These are phyloP conservation scores for Zymoseptoria brevis DNA, from an alignment of 2,329 filamentous ascomycete genomes.

Conservation along the genomic window DNA sequence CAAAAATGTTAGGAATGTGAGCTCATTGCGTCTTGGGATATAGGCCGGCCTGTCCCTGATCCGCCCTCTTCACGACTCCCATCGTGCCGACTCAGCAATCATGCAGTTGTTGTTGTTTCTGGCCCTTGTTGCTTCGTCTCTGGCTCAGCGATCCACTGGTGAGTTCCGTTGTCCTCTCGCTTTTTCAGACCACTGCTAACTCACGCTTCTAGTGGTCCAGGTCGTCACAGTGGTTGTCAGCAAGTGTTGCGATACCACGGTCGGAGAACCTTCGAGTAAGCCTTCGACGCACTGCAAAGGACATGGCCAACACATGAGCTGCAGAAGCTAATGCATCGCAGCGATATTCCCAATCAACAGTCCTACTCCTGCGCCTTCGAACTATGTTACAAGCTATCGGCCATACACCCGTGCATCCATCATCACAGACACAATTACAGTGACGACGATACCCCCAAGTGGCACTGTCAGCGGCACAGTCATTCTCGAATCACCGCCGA, in stretches of 20 bases:
- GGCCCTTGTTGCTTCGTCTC: neutral
- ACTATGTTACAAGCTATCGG: neutral
- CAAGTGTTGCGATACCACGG: neutral
- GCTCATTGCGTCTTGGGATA: neutral
- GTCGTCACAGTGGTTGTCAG: neutral
- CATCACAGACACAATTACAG: constrained; percentile 1
- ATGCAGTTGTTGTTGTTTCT: neutral
- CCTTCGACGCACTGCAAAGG: neutral
- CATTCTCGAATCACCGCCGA: neutral
- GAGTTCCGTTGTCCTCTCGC: neutral
- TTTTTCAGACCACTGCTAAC: neutral
- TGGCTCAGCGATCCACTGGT: neutral
- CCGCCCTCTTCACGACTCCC: neutral
- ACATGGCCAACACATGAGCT: neutral
- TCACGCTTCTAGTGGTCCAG: neutral
- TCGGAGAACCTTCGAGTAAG: neutral
- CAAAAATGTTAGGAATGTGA: neutral
- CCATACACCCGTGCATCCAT: constrained; percentile 2
- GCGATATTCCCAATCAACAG: neutral
- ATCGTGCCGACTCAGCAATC: neutral
- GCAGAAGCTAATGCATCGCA: neutral
- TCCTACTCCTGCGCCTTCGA: neutral
- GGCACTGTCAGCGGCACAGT: constrained; percentile 4
- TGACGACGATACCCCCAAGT: constrained; percentile 2
- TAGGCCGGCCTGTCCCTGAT: neutral